Base-by-base conservation (phyloP, 208 protist species). In the Acanthamoeba castellanii region DNA sequence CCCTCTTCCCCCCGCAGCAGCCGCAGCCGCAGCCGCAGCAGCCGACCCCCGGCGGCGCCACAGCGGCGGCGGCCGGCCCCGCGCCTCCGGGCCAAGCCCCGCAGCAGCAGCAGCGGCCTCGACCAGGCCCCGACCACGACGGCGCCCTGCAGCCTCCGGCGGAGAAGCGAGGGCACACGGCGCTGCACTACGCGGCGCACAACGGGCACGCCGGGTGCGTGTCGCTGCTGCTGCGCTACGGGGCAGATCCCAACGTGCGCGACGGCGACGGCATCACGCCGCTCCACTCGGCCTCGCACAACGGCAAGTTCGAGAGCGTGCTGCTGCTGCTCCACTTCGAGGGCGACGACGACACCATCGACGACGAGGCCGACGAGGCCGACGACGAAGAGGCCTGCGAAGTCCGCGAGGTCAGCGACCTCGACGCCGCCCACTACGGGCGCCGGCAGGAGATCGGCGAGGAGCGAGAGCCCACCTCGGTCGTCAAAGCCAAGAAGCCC, bases 181-280 rank as follows among this genome's bases (percentile, higher is more conserved):
- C 85, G 22, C 59, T 92, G 22, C 85, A 92, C 34, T 92, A 72
- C 32, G 85, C 85, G 30, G 85, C 85, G 13, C 85, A 92, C 85
- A 92, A 92, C 32, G 85, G 85, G 25, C 85, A 92, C 59, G 85
- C 27, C 20, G 57, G 42, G 20, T 92, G 85, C 85, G 85, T 92
- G 50, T 32, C 27, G 34, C 59, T 92, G 55, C 30, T 92, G 59
- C 85, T 92, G 30, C 57, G 30, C 32, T 50, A 92, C 34, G 85
- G 59, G 14, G 85, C 85, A 6, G 85, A 92, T 70, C 85, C 52
- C 27, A 92, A 92, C 32, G 85, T 50, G 34, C 27, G 59, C 16
- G 85, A 92, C 34, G 50, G n/a, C 34, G 85, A 92, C 16, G 85
- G 57, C 45, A 32, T 52, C 45, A 72, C 85, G 18, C 85, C 85